Conservation (phyloP, 176 grass and related monocot genomes). For the Carex littledalei region DNA sequence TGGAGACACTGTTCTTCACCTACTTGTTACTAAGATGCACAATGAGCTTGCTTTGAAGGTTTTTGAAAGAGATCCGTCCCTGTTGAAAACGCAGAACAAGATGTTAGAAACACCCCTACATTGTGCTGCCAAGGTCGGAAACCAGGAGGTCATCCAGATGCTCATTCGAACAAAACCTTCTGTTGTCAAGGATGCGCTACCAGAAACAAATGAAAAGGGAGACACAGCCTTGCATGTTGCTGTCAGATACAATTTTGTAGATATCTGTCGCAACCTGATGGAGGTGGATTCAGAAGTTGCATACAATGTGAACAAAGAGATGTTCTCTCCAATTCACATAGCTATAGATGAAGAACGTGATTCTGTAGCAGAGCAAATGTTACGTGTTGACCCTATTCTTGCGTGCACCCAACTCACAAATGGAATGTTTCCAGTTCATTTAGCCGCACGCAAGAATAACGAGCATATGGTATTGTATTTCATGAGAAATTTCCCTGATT, state of each 20-base stretch:
- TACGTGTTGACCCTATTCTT: too few species aligned
- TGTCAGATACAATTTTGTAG: not conserved
- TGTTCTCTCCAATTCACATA: not conserved
- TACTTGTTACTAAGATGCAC: not conserved
- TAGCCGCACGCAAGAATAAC: not conserved
- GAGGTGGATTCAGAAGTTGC: not conserved
- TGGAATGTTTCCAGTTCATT: too few species aligned
- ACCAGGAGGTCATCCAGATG: not conserved
- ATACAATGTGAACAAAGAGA: not conserved
- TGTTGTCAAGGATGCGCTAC: not conserved
- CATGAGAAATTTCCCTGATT: not conserved
- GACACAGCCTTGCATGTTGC: constrained; percentile 9
- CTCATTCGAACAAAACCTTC: not conserved
- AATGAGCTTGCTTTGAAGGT: too few species aligned
- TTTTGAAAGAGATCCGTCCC: not conserved
- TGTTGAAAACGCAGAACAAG: not conserved
- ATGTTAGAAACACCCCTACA: constrained; percentile 3
- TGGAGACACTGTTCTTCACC: not conserved
- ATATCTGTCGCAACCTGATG: not conserved
- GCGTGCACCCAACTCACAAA: too few species aligned
- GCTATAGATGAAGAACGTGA: not conserved
- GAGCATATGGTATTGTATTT: not conserved
- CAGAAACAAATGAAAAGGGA: not conserved
- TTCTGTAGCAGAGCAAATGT: not conserved
- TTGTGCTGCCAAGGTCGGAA: not conserved